Conservation (phyloP, 2,329 filamentous ascomycete genomes). For the Penicillium hesseltinei region DNA sequence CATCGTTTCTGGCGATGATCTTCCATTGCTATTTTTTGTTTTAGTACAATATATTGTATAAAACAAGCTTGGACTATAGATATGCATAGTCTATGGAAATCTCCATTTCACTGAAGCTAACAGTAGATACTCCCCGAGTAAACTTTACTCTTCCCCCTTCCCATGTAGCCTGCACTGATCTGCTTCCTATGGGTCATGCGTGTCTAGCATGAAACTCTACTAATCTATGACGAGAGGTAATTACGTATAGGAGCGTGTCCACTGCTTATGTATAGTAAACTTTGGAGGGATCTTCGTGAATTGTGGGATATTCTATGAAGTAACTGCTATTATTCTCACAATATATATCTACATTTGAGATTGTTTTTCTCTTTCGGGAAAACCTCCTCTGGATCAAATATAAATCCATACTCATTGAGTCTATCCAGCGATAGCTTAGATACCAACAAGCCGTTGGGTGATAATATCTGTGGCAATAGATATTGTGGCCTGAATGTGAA, state of each 20-base stretch:
- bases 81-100: background rate
- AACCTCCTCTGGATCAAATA: too few relatives aligned
- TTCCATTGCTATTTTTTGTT: background rate
- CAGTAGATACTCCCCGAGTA: slow-evolving; percentile 23
- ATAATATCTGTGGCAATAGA: too few relatives aligned
- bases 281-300: background rate
- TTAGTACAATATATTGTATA: slow-evolving; percentile 1
- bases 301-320: background rate
- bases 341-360: too few relatives aligned
- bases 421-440: too few relatives aligned
- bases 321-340: background rate
- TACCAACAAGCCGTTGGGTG: too few relatives aligned
- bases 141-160: slow-evolving; percentile 16
- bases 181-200: background rate
- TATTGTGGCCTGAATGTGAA: too few relatives aligned
- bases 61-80: background rate
- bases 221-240: background rate
- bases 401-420: too few relatives aligned
- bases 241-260: background rate
- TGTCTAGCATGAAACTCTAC: background rate
- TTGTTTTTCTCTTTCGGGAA: too few relatives aligned
- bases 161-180: slow-evolving; percentile 13
- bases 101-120: background rate
- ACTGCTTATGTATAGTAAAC: background rate
- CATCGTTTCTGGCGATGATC: background rate